Percentiles rank a stretch among this genome's conserved stretches.
Conservation (phyloP, 2,329 filamentous ascomycete species). For the Fusarium dimerum region DNA sequence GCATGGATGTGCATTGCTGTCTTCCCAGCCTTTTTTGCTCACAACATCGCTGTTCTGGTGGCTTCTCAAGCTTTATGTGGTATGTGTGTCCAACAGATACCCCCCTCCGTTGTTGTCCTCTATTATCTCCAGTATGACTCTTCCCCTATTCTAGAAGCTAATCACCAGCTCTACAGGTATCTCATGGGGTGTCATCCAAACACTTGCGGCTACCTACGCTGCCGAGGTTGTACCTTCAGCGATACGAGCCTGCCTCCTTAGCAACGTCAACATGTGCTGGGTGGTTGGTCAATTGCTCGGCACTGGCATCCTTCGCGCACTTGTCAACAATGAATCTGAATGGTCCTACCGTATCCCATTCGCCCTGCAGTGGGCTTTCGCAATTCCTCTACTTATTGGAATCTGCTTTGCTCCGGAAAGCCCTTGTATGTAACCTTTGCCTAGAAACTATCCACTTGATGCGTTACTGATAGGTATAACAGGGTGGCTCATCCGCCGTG, state of each 20-base stretch:
- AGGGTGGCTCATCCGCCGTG: conserved; percentile 41
- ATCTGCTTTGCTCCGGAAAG: conserved; percentile 42
- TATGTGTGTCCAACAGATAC: conserved; percentile 1
- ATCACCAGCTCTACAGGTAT: conserved; percentile 21
- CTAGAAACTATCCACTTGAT: neutral
- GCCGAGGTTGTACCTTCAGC: conserved; percentile 39
- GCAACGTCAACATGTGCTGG: conserved; percentile 45
- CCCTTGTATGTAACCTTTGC: conserved; percentile 32
- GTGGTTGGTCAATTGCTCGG: conserved; percentile 42
- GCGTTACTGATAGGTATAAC: neutral
- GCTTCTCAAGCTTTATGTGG: conserved; percentile 37
- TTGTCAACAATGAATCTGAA: conserved; percentile 33
- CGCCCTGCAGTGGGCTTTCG: conserved; percentile 44
- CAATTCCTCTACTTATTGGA: conserved; percentile 37
- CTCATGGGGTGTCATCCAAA: conserved; percentile 38
- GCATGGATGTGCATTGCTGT: conserved; percentile 39
- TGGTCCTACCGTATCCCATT: conserved; percentile 36
- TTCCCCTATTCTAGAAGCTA: neutral
- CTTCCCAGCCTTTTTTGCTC: conserved; percentile 40
- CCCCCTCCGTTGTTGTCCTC: neutral
- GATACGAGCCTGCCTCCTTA: conserved; percentile 36
- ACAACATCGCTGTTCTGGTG: conserved; percentile 34
- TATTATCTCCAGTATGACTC: too few relatives aligned
- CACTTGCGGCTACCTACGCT: conserved; percentile 41
- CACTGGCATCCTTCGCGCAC: conserved; percentile 35